Conservation (phyloP, 2,329 filamentous ascomycete genomes). For the Phoma herbarum region DNA sequence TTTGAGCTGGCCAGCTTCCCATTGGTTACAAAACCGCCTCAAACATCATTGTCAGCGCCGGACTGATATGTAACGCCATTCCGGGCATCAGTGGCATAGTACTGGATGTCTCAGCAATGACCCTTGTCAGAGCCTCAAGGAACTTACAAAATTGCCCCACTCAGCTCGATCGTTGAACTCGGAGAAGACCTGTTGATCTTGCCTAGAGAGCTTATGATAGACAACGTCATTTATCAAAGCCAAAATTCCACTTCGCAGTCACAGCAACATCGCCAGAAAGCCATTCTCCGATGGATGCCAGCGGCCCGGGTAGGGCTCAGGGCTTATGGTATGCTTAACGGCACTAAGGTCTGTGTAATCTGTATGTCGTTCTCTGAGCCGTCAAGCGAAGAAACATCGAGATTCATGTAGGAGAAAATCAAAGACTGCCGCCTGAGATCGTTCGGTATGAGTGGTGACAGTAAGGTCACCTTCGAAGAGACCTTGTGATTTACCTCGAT, state of each 20-base stretch:
- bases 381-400: constrained; percentile 72
- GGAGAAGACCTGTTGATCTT: constrained; percentile 72
- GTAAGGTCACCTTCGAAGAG: constrained; percentile 71
- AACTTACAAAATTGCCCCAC: constrained; percentile 79
- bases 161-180: constrained; percentile 78
- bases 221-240: constrained; percentile 75
- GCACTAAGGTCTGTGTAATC: constrained; percentile 78
- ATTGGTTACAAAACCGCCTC: constrained; percentile 68
- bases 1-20: constrained; percentile 71
- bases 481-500: constrained; percentile 57
- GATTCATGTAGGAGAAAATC: constrained; percentile 78
- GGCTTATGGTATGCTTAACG: constrained; percentile 56
- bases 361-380: constrained; percentile 61
- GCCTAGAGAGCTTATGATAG: constrained; percentile 69
- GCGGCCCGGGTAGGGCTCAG: constrained; percentile 8
- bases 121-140: constrained; percentile 56
- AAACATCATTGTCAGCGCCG: constrained; percentile 57
- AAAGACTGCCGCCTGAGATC: constrained; percentile 82
- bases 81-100: constrained; percentile 64
- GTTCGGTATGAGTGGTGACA: constrained; percentile 81
- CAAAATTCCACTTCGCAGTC: constrained; percentile 78
- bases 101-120: constrained; percentile 57
- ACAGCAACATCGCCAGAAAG: constrained; percentile 68
- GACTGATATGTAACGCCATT: constrained; percentile 57
- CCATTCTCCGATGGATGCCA: constrained; percentile 66